Evolutionary conservation across 2,329 filamentous ascomycete species (phyloP).

Genomic region (Cadophora luteo-olivacea): DNA sequence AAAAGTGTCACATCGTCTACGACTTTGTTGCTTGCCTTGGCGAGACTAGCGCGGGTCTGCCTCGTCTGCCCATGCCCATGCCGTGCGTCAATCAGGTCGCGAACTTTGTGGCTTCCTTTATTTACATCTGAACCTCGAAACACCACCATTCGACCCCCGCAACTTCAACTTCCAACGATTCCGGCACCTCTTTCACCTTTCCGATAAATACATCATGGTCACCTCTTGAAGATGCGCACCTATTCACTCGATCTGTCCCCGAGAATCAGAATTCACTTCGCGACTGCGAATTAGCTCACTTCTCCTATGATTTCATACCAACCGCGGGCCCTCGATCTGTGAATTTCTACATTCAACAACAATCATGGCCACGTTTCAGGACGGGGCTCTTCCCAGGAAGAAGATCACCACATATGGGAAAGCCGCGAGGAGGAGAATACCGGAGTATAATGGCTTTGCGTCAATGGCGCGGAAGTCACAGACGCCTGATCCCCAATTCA

Average conservation of each 20-base stretch:
- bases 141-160: slow-evolving; percentile 5
- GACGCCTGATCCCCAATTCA: slow-evolving; percentile 29
- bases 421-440: slow-evolving; percentile 39
- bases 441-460: slow-evolving; percentile 37
- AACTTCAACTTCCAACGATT: not conserved
- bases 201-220: slow-evolving; percentile 13
- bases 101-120: slow-evolving; percentile 24
- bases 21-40: not conserved
- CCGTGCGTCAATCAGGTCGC: slow-evolving; percentile 4
- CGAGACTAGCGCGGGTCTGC: slow-evolving; percentile 11
- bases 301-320: slow-evolving; percentile 1
- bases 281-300: not conserved
- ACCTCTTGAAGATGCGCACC: slow-evolving; percentile 3
- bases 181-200: not conserved
- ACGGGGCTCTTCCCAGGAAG: slow-evolving; percentile 38
- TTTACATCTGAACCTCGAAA: slow-evolving; percentile 28
- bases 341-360: not conserved
- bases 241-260: not conserved
- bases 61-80: not conserved
- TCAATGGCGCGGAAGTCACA: slow-evolving; percentile 33
- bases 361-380: slow-evolving; percentile 41
- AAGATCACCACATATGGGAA: slow-evolving; percentile 45
- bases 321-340: slow-evolving; percentile 11
- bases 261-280: not conserved
- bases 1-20: slow-evolving; percentile 2